Evolutionary conservation across 192 early-diverging fungal genomes (phyloP).

Genomic region (Funneliformis mosseae): DNA sequence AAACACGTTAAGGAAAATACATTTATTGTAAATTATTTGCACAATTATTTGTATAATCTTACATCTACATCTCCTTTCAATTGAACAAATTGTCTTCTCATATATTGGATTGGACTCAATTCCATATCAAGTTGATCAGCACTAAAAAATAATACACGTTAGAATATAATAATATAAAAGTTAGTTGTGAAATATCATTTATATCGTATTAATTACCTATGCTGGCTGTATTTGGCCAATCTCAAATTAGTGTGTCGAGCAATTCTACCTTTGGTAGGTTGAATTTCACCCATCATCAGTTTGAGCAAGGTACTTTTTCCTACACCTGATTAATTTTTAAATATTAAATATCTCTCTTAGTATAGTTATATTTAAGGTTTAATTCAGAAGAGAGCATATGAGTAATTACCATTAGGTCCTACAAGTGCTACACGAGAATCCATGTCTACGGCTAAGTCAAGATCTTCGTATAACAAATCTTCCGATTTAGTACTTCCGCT

Average conservation of each 20-base stretch:
- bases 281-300: slow-evolving; percentile 90
- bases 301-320: slow-evolving; percentile 93
- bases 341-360: not conserved
- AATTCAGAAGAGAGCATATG: not conserved
- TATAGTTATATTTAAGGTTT: not conserved
- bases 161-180: not conserved
- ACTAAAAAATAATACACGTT: slow-evolving; percentile 31
- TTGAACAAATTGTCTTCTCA: slow-evolving; percentile 83
- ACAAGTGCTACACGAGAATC: slow-evolving; percentile 98
- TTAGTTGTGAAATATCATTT: too few species aligned
- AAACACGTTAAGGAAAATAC: slow-evolving; percentile 18
- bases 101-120: slow-evolving; percentile 86
- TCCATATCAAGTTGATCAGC: slow-evolving; percentile 93
- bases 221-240: slow-evolving; percentile 96
- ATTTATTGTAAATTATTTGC: not conserved
- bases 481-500: slow-evolving; percentile 66
- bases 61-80: slow-evolving; percentile 74
- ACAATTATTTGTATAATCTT: not conserved
- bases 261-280: slow-evolving; percentile 82
- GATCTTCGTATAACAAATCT: slow-evolving; percentile 85
- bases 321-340: slow-evolving; percentile 55
- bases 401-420: slow-evolving; percentile 83
- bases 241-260: slow-evolving; percentile 90
- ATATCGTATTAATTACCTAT: slow-evolving; percentile 48
- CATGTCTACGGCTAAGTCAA: slow-evolving; percentile 96